Evolutionary conservation across 768 basidiomycete genomes (phyloP).

Genomic region (Auricularia sp.): DNA sequence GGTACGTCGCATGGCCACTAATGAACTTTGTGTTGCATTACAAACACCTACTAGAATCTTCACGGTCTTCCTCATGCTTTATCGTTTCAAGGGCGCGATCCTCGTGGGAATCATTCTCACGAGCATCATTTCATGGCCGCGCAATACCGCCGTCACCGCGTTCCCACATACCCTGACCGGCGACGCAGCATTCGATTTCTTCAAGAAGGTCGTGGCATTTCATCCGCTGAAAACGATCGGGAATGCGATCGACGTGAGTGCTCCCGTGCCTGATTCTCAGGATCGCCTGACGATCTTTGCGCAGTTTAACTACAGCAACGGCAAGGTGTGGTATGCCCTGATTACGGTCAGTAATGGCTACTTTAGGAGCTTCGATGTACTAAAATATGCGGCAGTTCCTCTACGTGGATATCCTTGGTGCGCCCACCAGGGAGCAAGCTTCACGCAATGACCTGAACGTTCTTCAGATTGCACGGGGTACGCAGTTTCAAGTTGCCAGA

Average conservation of each 20-base stretch:
- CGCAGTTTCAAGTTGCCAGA: not conserved
- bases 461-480: slow-evolving; percentile 39
- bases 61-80: slow-evolving; percentile 73
- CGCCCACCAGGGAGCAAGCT: slow-evolving; percentile 12
- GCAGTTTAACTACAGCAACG: slow-evolving; percentile 30
- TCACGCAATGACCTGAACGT: not conserved
- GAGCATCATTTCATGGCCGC: slow-evolving; percentile 82
- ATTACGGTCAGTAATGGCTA: slow-evolving; percentile 34
- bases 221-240: slow-evolving; percentile 51
- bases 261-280: not conserved
- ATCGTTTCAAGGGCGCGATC: slow-evolving; percentile 75
- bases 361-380: too few relatives aligned
- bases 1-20: slow-evolving; percentile 32
- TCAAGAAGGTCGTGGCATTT: slow-evolving; percentile 77
- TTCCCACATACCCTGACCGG: slow-evolving; percentile 68
- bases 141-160: slow-evolving; percentile 68
- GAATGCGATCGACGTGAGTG: slow-evolving; percentile 56
- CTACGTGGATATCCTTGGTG: slow-evolving; percentile 78
- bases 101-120: slow-evolving; percentile 75
- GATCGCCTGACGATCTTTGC: not conserved
- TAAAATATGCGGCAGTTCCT: slow-evolving; percentile 38
- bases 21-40: not conserved
- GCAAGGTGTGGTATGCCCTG: slow-evolving; percentile 78
- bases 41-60: slow-evolving; percentile 38
- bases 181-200: slow-evolving; percentile 68